Evolutionary conservation across 1,284 basidiomycete species (phyloP), one percentile per base, ranked within the genome.

Genomic region (Trametes versicolor): DNA sequence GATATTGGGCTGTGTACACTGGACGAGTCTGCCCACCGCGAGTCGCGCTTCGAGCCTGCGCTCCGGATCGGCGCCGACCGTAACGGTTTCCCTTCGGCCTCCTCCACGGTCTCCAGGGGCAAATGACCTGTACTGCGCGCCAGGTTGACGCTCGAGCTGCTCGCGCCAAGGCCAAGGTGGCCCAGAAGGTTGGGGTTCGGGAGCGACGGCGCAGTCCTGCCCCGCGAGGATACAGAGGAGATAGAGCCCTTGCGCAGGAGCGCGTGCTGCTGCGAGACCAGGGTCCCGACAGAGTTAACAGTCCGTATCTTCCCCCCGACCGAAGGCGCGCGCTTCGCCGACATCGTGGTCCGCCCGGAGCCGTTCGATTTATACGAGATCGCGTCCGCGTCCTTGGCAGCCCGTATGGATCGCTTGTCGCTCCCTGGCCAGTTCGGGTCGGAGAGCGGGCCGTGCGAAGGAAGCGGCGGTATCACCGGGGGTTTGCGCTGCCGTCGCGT

Each of bases 321-420:
- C 19, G 74, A 72, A 0, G 75, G 81, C 62, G 73, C 70, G 25
- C 75, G 74, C 43, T 71, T 71, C 13, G 79, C 72, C 1, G 85
- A 86, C 27, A 79, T 70, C 25, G 78, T 75, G 21, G 85, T 85
- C 29, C 80, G 80, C 34, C 72, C 77, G 1, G 86, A 88, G n/a
- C 80, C 81, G 37, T 74, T 81, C n/a, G 87, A 88, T 45, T 78
- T 81, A 65, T 84, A 75, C 23, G 87, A 87, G 27, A 80, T 69
- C 1, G 79, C 76, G 66, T 87, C 86, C 32, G 73, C 73, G 67
- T 87, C 78, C 37, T 70, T 75, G 8, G 62, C 66, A 5, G 67
- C 57, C 19, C 71, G 71, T 15, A 74, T 39, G 8, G 74, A 72
- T 21, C 66, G 69, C 49, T 65, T 50, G 21, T 71, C 68, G 19